These are phyloP conservation scores for Brassica incana DNA, from an alignment of 345 rosid species.

Conservation along the genomic window DNA sequence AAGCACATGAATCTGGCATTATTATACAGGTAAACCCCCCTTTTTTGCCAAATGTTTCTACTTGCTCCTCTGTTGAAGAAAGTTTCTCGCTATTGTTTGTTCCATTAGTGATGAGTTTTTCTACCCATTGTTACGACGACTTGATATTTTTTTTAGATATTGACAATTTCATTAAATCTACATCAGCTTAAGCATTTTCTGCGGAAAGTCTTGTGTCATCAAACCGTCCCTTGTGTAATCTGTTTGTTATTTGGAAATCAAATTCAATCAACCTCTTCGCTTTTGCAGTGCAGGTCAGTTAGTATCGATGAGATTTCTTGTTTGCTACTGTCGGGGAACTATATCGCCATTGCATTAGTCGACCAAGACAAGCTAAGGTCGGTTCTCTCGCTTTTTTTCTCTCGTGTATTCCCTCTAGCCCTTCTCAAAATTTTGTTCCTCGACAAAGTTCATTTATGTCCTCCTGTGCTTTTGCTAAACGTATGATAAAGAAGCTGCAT, in stretches of 20 bases:
- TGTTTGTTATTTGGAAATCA: slow-evolving; percentile 20
- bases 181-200: background rate
- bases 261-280: slow-evolving; percentile 41
- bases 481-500: background rate
- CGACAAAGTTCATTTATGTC: background rate
- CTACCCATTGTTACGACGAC: background rate
- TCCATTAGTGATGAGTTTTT: background rate
- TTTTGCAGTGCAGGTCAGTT: slow-evolving; percentile 90
- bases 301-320: slow-evolving; percentile 61
- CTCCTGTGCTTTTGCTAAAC: background rate
- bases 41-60: background rate
- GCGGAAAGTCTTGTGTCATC: slow-evolving; percentile 12
- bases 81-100: background rate
- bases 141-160: background rate
- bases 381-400: background rate
- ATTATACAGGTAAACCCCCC: slow-evolving; percentile 57
- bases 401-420: slow-evolving; percentile 4
- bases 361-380: slow-evolving; percentile 89
- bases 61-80: background rate
- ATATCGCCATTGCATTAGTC: slow-evolving; percentile 85
- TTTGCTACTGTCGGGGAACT: slow-evolving; percentile 75
- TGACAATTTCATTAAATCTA: background rate
- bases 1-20: slow-evolving; percentile 72
- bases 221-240: slow-evolving; percentile 1
- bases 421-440: background rate